Conservation (phyloP, 2,329 filamentous ascomycete genomes). For the Colletotrichum theobromicola region DNA sequence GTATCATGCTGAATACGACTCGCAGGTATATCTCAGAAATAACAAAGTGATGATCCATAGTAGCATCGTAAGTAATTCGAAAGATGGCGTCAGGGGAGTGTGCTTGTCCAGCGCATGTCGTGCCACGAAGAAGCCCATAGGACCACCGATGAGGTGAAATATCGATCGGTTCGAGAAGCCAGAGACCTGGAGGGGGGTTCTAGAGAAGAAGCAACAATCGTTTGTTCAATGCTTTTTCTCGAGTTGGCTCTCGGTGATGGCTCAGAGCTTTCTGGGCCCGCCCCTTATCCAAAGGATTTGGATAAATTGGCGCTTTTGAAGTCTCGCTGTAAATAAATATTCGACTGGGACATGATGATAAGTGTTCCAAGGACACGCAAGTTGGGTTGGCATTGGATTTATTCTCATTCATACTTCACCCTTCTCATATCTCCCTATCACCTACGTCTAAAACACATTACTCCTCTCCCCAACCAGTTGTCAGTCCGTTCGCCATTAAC, state of each 20-base stretch:
- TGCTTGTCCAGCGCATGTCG: fast-evolving
- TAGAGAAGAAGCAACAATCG: background rate
- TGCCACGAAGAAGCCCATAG: fast-evolving
- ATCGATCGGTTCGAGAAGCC: fast-evolving
- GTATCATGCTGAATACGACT: background rate
- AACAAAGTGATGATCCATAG: background rate
- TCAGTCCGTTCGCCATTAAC: background rate
- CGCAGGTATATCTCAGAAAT: background rate
- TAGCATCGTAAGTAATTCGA: background rate
- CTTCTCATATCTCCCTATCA: background rate
- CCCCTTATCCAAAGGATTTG: background rate
- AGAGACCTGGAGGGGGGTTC: background rate
- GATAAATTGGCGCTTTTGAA: background rate
- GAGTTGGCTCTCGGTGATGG: background rate
- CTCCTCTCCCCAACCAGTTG: background rate
- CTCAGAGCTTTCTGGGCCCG: fast-evolving
- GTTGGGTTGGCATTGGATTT: background rate
- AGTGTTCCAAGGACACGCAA: background rate
- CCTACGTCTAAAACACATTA: background rate
- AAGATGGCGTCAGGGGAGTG: background rate
- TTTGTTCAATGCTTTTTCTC: fast-evolving
- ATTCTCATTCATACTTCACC: background rate
- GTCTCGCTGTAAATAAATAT: fast-evolving
- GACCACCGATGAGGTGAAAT: background rate
- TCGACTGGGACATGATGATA: background rate